phyloP scores from a whole-genome alignment of 2,329 filamentous ascomycete genomes.

The Arachnopeziza araneosa region DNA sequence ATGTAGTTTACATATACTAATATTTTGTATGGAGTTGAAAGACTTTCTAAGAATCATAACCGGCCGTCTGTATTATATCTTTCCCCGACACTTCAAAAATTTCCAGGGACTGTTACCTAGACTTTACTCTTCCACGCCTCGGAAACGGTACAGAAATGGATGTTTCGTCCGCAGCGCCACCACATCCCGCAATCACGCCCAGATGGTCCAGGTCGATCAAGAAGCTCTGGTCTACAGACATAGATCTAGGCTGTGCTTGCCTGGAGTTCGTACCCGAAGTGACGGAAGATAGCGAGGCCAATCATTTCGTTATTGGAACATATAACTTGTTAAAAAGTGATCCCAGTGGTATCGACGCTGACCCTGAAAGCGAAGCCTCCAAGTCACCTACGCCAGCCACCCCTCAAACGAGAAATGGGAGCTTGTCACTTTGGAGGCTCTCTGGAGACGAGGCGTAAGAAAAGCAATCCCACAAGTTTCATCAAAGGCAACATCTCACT shows the following conservation, averaged over 20 bases:
- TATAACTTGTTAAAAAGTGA: background rate
- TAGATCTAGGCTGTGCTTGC: background rate
- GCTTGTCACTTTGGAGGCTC: background rate
- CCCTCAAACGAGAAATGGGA: background rate
- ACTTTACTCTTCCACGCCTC: too few relatives aligned
- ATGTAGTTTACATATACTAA: too few relatives aligned
- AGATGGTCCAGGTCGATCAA: background rate
- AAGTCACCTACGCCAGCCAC: background rate
- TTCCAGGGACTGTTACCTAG: too few relatives aligned
- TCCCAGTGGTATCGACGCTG: background rate
- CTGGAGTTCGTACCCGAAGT: background rate
- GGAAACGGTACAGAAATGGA: too few relatives aligned
- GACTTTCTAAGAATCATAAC: too few relatives aligned
- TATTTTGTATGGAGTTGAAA: too few relatives aligned
- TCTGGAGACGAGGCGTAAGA: background rate
- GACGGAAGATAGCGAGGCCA: background rate
- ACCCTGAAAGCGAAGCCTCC: background rate
- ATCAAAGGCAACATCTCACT: background rate
- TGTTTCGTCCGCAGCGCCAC: background rate
- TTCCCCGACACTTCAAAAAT: too few relatives aligned
- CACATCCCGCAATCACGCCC: background rate
- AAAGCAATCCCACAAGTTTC: background rate
- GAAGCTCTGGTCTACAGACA: background rate
- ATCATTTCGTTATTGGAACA: conserved; percentile 2
- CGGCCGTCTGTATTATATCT: too few relatives aligned